Evolutionary conservation across 805 yeast species (phyloP).

Genomic region (Starmerella stigmatis): DNA sequence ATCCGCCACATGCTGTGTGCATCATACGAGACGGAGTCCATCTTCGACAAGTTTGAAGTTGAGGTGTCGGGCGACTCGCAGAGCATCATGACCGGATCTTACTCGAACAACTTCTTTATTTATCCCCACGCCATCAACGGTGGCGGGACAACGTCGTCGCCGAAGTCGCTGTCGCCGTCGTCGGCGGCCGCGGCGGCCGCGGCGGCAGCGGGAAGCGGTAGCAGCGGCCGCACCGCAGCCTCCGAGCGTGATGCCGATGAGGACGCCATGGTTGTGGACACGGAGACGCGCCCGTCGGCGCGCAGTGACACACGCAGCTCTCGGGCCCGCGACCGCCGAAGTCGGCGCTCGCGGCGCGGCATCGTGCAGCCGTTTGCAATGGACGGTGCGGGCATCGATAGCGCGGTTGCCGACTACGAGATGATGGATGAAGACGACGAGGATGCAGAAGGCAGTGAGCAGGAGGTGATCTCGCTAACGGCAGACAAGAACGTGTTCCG

Average conservation of each 20-base stretch:
- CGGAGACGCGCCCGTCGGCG: background rate
- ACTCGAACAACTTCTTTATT: slow-evolving; percentile 93
- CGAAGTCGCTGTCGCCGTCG: too few species aligned
- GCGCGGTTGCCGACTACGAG: slow-evolving; percentile 22
- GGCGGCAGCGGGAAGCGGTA: too few species aligned
- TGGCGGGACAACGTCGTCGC: background rate
- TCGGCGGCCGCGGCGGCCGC: too few species aligned
- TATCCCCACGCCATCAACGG: slow-evolving; percentile 60
- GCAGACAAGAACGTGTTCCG: slow-evolving; percentile 98
- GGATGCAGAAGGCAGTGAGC: slow-evolving; percentile 31
- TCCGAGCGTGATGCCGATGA: background rate
- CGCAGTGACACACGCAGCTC: background rate
- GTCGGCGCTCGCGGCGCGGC: slow-evolving; percentile 1
- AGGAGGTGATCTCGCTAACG: slow-evolving; percentile 66
- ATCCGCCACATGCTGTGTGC: slow-evolving; percentile 88
- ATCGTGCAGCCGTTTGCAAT: background rate
- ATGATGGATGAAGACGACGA: slow-evolving; percentile 12
- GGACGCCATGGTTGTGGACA: slow-evolving; percentile 9
- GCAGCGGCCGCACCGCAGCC: too few species aligned
- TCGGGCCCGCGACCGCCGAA: slow-evolving; percentile 1
- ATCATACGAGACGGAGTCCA: slow-evolving; percentile 96
- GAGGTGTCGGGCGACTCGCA: slow-evolving; percentile 87
- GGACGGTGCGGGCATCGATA: slow-evolving; percentile 18
- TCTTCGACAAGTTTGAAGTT: slow-evolving; percentile 96
- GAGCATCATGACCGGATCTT: slow-evolving; percentile 92